Percentiles rank a stretch among this genome's conserved stretches.
phyloP scores from a whole-genome alignment of 257 asterid genomes.

The Forsythia viridissima region DNA sequence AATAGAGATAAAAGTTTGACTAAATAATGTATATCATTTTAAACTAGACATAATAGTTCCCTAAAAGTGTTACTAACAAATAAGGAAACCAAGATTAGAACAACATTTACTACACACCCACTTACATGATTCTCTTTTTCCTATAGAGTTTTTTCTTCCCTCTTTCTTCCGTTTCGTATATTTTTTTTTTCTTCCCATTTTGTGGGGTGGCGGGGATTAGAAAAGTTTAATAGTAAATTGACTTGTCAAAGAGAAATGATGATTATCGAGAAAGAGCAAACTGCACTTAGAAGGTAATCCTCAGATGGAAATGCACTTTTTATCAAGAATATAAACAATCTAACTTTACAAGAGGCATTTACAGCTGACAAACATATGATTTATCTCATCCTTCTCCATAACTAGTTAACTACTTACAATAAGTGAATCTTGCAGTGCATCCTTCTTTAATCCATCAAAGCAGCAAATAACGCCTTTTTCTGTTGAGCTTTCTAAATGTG shows the following conservation, averaged over 20 bases:
- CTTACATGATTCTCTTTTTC: background rate
- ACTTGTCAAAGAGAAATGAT: background rate
- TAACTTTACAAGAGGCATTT: background rate
- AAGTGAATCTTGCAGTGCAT: background rate
- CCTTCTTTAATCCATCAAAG: background rate
- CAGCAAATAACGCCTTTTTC: background rate
- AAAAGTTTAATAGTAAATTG: background rate
- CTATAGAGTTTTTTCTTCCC: background rate
- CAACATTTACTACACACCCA: background rate
- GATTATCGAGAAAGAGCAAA: background rate
- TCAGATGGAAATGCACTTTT: background rate
- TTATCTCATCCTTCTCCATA: background rate
- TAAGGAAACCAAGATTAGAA: constrained; percentile 1
- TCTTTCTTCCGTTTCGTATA: background rate
- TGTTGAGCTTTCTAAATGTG: background rate
- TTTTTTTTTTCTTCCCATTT: background rate
- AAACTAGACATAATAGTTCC: constrained; percentile 12
- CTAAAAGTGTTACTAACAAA: background rate
- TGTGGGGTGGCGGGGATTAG: background rate
- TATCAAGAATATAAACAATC: background rate
- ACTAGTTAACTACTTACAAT: background rate
- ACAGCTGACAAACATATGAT: background rate
- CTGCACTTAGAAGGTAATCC: background rate
- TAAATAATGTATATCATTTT: constrained; percentile 13
- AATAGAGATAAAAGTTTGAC: constrained; percentile 14